phyloP scores from a whole-genome alignment of 768 basidiomycete species.

The Daedaleopsis sinensis region DNA sequence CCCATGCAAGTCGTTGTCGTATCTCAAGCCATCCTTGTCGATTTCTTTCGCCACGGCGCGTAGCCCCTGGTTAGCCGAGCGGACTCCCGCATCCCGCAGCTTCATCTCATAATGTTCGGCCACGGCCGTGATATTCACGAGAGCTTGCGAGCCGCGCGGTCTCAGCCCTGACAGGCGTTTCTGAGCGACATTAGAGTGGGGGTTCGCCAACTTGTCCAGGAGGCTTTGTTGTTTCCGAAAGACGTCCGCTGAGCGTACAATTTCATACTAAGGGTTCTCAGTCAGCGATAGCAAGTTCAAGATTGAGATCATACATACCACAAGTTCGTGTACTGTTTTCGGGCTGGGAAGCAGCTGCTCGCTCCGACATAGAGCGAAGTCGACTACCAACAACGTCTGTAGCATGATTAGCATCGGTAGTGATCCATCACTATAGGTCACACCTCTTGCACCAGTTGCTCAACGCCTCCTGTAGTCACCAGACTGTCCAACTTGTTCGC shows the following conservation, averaged over 20 bases:
- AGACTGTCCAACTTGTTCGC: slow-evolving; percentile 56
- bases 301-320: slow-evolving; percentile 46
- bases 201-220: slow-evolving; percentile 44
- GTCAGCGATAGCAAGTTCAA: not conserved
- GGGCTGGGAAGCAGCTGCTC: slow-evolving; percentile 59
- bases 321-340: slow-evolving; percentile 56
- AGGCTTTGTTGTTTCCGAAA: slow-evolving; percentile 51
- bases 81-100: slow-evolving; percentile 44
- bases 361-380: slow-evolving; percentile 51
- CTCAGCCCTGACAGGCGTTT: slow-evolving; percentile 20
- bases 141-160: slow-evolving; percentile 11
- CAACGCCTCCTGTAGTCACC: slow-evolving; percentile 54
- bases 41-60: slow-evolving; percentile 60
- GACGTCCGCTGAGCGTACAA: slow-evolving; percentile 55
- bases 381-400: slow-evolving; percentile 54
- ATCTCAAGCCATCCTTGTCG: slow-evolving; percentile 61
- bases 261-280: slow-evolving; percentile 54
- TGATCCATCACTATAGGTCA: slow-evolving; percentile 10
- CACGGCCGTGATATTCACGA: slow-evolving; percentile 46
- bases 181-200: slow-evolving; percentile 33
- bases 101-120: slow-evolving; percentile 59
- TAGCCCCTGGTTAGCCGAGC: slow-evolving; percentile 58
- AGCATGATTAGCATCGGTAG: not conserved
- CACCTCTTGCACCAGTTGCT: slow-evolving; percentile 58
- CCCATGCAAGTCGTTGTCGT: slow-evolving; percentile 33